Conservation (phyloP, 768 basidiomycete species). For the Kwoniella shandongensis region DNA sequence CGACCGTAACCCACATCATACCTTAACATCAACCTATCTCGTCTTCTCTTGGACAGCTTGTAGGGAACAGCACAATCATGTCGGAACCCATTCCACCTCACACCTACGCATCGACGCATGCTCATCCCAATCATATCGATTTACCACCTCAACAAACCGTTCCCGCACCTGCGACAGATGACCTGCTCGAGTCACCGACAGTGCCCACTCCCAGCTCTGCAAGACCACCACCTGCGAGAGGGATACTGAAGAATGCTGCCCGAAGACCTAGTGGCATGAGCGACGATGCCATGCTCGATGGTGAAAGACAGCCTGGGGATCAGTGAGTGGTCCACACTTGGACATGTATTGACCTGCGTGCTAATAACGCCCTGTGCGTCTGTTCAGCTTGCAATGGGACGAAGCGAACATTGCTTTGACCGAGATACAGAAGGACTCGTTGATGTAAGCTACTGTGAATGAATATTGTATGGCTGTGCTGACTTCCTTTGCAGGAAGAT, state of each 20-base stretch:
- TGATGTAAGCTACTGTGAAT: conserved; percentile 61
- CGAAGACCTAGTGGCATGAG: conserved; percentile 20
- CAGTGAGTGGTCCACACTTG: conserved; percentile 23
- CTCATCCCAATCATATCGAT: conserved; percentile 43
- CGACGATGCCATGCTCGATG: conserved; percentile 12
- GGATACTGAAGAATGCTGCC: conserved; percentile 43
- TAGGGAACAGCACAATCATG: neutral
- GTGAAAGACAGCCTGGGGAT: conserved; percentile 10
- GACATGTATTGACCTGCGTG: too few species aligned
- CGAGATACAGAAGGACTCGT: conserved; percentile 88
- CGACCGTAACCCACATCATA: too few species aligned
- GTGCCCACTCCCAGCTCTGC: conserved; percentile 8
- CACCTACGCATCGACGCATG: conserved; percentile 28
- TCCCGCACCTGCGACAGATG: conserved; percentile 23
- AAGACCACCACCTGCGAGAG: conserved; percentile 37
- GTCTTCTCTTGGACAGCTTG: too few species aligned
- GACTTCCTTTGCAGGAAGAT: conserved; percentile 63
- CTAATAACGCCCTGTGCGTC: neutral
- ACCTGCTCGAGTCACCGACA: conserved; percentile 15
- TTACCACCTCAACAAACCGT: conserved; percentile 21
- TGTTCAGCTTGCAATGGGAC: conserved; percentile 80
- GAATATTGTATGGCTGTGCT: neutral
- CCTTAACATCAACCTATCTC: too few species aligned
- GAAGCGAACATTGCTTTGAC: conserved; percentile 89
- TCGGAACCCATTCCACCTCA: conserved; percentile 15